Conservation (phyloP, 2,329 filamentous ascomycete species). For the Truncatella angustata region DNA sequence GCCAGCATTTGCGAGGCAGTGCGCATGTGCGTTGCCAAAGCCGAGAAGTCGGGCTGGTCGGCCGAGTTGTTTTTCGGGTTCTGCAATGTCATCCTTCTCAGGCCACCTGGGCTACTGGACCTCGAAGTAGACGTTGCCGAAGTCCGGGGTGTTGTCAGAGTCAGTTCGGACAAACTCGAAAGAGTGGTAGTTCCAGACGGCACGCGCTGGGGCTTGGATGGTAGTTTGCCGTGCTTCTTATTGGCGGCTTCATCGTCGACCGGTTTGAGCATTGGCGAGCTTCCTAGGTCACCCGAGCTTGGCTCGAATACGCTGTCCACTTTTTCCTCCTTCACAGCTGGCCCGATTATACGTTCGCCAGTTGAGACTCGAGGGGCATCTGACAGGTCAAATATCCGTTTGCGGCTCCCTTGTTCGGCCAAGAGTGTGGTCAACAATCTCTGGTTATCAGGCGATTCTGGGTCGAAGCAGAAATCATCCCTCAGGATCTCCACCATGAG, state of each 20-base stretch:
- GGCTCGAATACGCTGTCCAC: slow-evolving; percentile 81
- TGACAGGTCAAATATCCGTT: slow-evolving; percentile 66
- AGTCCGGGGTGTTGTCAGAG: slow-evolving; percentile 62
- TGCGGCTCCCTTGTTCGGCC: slow-evolving; percentile 54
- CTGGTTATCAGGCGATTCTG: slow-evolving; percentile 70
- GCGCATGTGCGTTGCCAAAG: slow-evolving; percentile 82
- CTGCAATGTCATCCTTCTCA: slow-evolving; percentile 60
- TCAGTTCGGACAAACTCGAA: slow-evolving; percentile 57
- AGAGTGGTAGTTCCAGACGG: slow-evolving; percentile 22
- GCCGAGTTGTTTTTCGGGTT: slow-evolving; percentile 51
- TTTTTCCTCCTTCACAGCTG: slow-evolving; percentile 25
- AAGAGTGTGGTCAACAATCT: slow-evolving; percentile 59
- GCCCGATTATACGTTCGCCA: slow-evolving; percentile 40
- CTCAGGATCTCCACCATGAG: slow-evolving; percentile 81
- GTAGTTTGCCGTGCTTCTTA: slow-evolving; percentile 28
- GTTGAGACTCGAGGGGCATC: slow-evolving; percentile 59
- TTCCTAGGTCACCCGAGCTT: slow-evolving; percentile 73
- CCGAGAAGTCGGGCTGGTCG: slow-evolving; percentile 78
- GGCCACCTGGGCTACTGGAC: slow-evolving; percentile 62
- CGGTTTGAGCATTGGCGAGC: slow-evolving; percentile 65
- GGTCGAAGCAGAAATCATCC: slow-evolving; percentile 82
- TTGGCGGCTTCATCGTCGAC: slow-evolving; percentile 46
- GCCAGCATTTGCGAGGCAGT: slow-evolving; percentile 85
- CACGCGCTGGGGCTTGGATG: slow-evolving; percentile 18
- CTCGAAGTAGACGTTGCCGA: slow-evolving; percentile 68